Evolutionary conservation across 2,329 filamentous ascomycete species (phyloP).

Genomic region (Leptosphaerulina australis): DNA sequence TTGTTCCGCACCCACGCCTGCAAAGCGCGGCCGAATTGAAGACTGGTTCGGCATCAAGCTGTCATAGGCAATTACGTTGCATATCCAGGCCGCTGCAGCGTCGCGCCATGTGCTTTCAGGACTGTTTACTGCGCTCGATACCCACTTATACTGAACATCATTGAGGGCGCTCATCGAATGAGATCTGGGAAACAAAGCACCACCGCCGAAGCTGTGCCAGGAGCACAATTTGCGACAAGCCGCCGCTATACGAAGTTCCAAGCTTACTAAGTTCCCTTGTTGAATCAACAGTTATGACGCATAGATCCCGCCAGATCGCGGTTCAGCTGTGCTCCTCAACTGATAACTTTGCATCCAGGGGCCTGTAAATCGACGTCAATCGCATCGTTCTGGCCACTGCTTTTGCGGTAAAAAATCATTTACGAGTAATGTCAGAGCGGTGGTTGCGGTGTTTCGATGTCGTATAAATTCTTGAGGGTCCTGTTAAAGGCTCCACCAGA

Average conservation of each 20-base stretch:
- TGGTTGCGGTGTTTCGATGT: conserved; percentile 9
- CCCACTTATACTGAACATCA: conserved; percentile 33
- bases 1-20: conserved; percentile 28
- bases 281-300: conserved; percentile 27
- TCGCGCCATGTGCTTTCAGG: conserved; percentile 6
- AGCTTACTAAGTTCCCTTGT: conserved; percentile 4
- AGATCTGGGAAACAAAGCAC: conserved; percentile 29
- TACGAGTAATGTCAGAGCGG: conserved; percentile 18
- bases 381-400: conserved; percentile 19
- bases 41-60: conserved; percentile 28
- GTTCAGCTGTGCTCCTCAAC: conserved; percentile 18
- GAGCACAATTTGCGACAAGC: conserved; percentile 11
- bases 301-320: conserved; percentile 23
- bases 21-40: conserved; percentile 38
- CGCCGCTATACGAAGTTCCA: conserved; percentile 13
- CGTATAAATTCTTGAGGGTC: conserved; percentile 27
- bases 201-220: conserved; percentile 25
- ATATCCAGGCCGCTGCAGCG: conserved; percentile 14
- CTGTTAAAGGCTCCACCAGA: conserved; percentile 21
- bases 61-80: conserved; percentile 20
- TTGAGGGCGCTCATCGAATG: conserved; percentile 25
- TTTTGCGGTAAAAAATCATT: conserved; percentile 9
- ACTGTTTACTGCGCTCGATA: conserved; percentile 21
- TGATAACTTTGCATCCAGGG: conserved; percentile 25
- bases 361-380: conserved; percentile 25